These are phyloP conservation scores for Lodderomyces parapsilosis DNA, from an alignment of 1,139 yeast species.

Conservation along the genomic window DNA sequence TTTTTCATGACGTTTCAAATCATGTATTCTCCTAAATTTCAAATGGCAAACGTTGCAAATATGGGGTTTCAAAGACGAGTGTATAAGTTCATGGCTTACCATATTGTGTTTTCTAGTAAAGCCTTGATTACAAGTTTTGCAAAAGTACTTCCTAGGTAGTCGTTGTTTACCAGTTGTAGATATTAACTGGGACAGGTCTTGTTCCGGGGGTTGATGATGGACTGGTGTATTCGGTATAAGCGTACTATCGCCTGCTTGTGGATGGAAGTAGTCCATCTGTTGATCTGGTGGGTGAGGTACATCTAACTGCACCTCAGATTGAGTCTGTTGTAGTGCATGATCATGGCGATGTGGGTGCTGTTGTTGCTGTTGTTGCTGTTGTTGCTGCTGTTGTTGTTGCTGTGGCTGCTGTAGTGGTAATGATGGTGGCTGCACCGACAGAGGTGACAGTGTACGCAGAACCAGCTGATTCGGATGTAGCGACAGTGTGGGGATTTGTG, in stretches of 20 bases:
- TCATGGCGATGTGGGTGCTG: neutral
- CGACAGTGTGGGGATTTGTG: neutral
- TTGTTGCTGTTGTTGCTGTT: neutral
- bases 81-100: slow-evolving; percentile 71
- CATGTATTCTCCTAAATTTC: slow-evolving; percentile 71
- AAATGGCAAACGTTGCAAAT: slow-evolving; percentile 62
- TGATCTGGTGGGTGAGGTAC: neutral
- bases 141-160: slow-evolving; percentile 37
- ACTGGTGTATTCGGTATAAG: neutral
- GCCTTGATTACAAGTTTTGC: slow-evolving; percentile 60
- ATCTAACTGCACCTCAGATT: neutral
- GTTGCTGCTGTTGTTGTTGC: neutral
- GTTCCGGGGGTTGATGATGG: neutral
- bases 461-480: neutral
- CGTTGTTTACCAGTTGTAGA: slow-evolving; percentile 8
- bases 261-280: slow-evolving; percentile 1
- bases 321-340: neutral
- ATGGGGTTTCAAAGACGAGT: slow-evolving; percentile 66
- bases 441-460: neutral
- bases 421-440: neutral
- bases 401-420: too few relatives aligned
- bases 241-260: neutral
- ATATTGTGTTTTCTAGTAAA: slow-evolving; percentile 73
- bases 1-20: slow-evolving; percentile 71
- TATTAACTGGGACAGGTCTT: neutral